These are phyloP conservation scores for Debaryomyces sp. DNA, from an alignment of 1,139 yeast species.

Conservation along the genomic window DNA sequence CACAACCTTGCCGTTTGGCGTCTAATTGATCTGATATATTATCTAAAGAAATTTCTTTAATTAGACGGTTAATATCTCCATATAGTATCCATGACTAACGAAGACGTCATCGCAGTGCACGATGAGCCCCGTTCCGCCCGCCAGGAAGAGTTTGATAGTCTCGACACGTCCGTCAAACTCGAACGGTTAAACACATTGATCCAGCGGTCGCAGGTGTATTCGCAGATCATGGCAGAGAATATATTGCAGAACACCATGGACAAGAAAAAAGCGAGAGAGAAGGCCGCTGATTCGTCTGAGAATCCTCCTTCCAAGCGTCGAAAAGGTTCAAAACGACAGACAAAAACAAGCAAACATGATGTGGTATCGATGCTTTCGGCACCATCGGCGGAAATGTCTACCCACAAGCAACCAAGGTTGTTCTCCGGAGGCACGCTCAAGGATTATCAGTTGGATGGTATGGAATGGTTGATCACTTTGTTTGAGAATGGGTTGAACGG, in stretches of 20 bases:
- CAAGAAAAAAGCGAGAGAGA: slow-evolving; percentile 13
- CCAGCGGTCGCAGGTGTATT: slow-evolving; percentile 80
- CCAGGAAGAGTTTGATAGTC: slow-evolving; percentile 42
- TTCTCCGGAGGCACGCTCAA: slow-evolving; percentile 72
- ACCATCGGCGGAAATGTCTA: slow-evolving; percentile 7
- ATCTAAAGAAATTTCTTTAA: background rate
- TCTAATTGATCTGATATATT: background rate
- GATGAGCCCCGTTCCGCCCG: slow-evolving; percentile 22
- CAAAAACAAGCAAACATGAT: slow-evolving; percentile 17
- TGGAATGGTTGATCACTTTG: slow-evolving; percentile 85
- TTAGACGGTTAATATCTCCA: background rate
- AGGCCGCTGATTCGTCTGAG: slow-evolving; percentile 11
- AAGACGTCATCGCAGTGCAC: slow-evolving; percentile 5
- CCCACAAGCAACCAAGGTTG: slow-evolving; percentile 61
- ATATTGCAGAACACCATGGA: slow-evolving; percentile 51
- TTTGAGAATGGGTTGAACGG: slow-evolving; percentile 96
- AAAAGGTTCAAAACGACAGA: slow-evolving; percentile 8
- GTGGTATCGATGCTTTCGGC: slow-evolving; percentile 27
- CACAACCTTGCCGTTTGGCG: background rate
- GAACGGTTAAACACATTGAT: slow-evolving; percentile 70
- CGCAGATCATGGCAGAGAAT: slow-evolving; percentile 80
- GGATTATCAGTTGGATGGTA: slow-evolving; percentile 85
- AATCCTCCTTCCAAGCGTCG: background rate
- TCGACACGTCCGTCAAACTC: slow-evolving; percentile 50
- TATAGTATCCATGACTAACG: slow-evolving; percentile 8